phyloP scores from a whole-genome alignment of 257 asterid species.

The Rhazya stricta region DNA sequence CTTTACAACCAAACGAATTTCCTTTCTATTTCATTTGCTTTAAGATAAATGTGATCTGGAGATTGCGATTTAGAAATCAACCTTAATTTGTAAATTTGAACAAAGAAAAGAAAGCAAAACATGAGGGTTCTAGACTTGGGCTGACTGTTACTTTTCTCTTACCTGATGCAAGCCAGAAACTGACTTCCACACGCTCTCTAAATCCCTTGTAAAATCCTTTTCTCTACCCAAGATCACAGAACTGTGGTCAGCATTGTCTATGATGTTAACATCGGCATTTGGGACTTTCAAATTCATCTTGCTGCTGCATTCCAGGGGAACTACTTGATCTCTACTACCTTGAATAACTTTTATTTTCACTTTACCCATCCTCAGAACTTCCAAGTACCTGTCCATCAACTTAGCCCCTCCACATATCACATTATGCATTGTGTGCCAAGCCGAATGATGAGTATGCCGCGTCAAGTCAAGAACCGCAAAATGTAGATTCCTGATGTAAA shows the following conservation, averaged over 20 bases:
- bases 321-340: constrained; percentile 59
- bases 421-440: constrained; percentile 87
- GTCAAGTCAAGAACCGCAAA: constrained; percentile 36
- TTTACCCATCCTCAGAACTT: constrained; percentile 26
- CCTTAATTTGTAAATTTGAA: background rate
- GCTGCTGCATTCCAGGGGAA: constrained; percentile 58
- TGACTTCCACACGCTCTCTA: constrained; percentile 52
- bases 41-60: background rate
- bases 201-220: constrained; percentile 33
- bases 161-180: background rate
- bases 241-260: constrained; percentile 49
- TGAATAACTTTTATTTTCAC: constrained; percentile 49
- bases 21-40: background rate
- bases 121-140: background rate
- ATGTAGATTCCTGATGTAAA: constrained; percentile 46
- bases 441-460: constrained; percentile 81
- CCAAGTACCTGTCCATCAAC: constrained; percentile 57
- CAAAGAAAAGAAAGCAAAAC: too few species aligned
- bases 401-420: constrained; percentile 72
- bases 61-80: background rate
- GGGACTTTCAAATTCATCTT: constrained; percentile 52
- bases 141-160: background rate
- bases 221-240: constrained; percentile 52
- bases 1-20: background rate
- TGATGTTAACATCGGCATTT: constrained; percentile 35